Evolutionary conservation across 2,329 filamentous ascomycete species (phyloP).

Genomic region (Apiospora sp.): DNA sequence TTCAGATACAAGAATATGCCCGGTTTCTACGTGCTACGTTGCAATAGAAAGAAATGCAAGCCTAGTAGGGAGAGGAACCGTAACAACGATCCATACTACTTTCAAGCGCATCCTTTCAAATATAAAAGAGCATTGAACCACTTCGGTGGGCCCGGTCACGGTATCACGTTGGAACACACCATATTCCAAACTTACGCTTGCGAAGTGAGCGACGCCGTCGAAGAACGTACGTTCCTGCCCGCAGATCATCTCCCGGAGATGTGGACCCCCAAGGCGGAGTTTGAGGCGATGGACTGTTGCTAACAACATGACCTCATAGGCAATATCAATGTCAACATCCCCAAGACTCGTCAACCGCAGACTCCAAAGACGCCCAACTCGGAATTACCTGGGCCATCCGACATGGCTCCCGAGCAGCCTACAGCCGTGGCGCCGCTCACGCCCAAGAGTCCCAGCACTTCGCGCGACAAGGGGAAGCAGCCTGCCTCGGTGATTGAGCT

Average conservation of each 20-base stretch:
- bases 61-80: background rate
- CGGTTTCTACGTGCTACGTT: constrained; percentile 6
- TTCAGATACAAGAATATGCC: background rate
- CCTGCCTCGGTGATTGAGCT: background rate
- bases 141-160: background rate
- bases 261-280: background rate
- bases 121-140: background rate
- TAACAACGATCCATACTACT: background rate
- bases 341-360: background rate
- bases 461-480: constrained; percentile 18
- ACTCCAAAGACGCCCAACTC: background rate
- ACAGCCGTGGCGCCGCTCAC: background rate
- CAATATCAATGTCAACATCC: background rate
- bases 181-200: background rate
- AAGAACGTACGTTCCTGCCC: background rate
- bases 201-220: constrained; percentile 4
- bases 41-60: background rate
- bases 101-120: constrained; percentile 13
- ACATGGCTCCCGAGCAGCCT: background rate
- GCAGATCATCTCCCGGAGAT: background rate
- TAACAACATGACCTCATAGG: background rate
- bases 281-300: background rate
- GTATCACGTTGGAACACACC: background rate
- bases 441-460: constrained; percentile 16
- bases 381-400: constrained; percentile 7